These are phyloP conservation scores for Trichoderma gamsii DNA, from an alignment of 495 filamentous ascomycete genomes.

Conservation along the genomic window DNA sequence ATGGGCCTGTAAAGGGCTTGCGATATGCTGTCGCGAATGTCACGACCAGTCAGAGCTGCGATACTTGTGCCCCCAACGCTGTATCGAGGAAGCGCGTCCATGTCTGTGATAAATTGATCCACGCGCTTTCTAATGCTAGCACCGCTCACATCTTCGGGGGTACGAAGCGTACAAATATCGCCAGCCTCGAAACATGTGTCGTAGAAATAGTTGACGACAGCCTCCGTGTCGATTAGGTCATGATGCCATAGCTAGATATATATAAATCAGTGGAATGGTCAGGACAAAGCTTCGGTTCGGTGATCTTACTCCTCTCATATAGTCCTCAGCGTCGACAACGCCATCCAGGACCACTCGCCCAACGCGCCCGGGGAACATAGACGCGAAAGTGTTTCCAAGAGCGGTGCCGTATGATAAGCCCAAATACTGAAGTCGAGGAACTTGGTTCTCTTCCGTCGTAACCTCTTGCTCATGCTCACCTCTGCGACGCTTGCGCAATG, in stretches of 20 bases:
- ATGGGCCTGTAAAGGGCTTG: neutral
- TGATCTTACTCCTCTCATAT: slow-evolving; percentile 14
- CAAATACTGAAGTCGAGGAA: slow-evolving; percentile 44
- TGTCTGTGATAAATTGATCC: slow-evolving; percentile 22
- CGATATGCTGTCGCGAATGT: neutral
- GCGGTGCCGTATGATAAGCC: slow-evolving; percentile 57
- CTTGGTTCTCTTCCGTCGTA: neutral
- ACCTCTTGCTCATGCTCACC: slow-evolving; percentile 4
- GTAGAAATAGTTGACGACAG: slow-evolving; percentile 41
- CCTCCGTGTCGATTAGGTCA: slow-evolving; percentile 45
- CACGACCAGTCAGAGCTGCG: neutral
- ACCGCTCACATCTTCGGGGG: slow-evolving; percentile 19
- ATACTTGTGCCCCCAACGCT: slow-evolving; percentile 33
- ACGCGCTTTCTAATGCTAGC: slow-evolving; percentile 43
- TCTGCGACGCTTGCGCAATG: too few species aligned
- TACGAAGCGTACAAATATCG: slow-evolving; percentile 34
- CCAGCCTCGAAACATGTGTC: slow-evolving; percentile 43
- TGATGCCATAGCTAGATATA: slow-evolving; percentile 34
- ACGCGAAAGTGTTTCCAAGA: slow-evolving; percentile 46
- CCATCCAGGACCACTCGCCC: slow-evolving; percentile 35
- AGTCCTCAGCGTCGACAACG: slow-evolving; percentile 33
- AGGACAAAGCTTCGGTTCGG: neutral
- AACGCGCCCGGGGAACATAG: slow-evolving; percentile 38
- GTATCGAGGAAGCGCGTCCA: slow-evolving; percentile 20
- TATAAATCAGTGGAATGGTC: neutral